These are phyloP conservation scores for Puccinellia tenuiflora DNA, from an alignment of 176 grass and related monocot genomes.

Conservation along the genomic window DNA sequence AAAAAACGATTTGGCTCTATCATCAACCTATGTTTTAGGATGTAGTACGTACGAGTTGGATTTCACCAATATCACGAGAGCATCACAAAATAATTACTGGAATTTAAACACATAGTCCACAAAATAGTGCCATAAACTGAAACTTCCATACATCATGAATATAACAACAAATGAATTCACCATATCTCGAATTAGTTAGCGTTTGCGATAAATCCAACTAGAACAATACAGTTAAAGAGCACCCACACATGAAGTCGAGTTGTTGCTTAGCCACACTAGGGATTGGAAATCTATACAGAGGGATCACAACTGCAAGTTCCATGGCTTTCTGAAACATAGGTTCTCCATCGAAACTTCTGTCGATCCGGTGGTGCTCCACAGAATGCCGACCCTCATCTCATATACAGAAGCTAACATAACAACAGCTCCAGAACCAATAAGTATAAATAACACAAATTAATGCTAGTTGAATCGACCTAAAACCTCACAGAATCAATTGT, in stretches of 20 bases:
- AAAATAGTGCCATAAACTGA: neutral
- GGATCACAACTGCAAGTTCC: conserved; percentile 14
- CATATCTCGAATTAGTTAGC: conserved; percentile 6
- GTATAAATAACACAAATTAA: conserved; percentile 44
- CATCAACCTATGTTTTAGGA: neutral
- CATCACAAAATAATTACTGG: neutral
- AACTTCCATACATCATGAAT: neutral
- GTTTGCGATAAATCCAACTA: conserved; percentile 20
- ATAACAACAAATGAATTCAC: neutral
- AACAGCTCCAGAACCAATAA: conserved; percentile 32
- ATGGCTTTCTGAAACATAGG: conserved; percentile 15
- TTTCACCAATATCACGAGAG: neutral
- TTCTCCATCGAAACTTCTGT: neutral
- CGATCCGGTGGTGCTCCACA: conserved; percentile 23
- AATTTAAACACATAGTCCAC: neutral
- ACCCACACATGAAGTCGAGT: conserved; percentile 8
- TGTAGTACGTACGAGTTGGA: too few species aligned
- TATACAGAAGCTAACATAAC: conserved; percentile 40
- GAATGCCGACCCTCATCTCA: conserved; percentile 31
- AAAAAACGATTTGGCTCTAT: too few species aligned
- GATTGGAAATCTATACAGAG: conserved; percentile 30
- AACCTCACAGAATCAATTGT: conserved; percentile 39
- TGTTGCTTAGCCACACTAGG: conserved; percentile 33
- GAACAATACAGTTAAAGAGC: conserved; percentile 13
- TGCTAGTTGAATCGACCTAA: conserved; percentile 34